A percentile compares a stretch with the other conserved stretches of the same genome.
These are phyloP conservation scores for Pleurotus pulmonarius DNA, from an alignment of 768 basidiomycete species.

Conservation along the genomic window DNA sequence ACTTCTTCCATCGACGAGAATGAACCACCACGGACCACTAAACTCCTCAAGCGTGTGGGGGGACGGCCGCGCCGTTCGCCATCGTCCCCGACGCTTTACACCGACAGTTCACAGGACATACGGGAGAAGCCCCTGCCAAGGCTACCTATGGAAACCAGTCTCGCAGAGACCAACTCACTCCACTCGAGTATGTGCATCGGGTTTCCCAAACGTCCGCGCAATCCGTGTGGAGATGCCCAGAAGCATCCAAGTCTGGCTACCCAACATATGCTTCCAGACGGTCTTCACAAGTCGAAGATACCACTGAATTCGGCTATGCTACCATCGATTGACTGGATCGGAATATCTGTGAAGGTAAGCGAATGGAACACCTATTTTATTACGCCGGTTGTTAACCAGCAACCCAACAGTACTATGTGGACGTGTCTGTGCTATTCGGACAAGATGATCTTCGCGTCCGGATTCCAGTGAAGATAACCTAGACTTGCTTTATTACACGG, in stretches of 20 bases:
- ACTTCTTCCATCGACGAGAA: slow-evolving; percentile 41
- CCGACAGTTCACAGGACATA: slow-evolving; percentile 14
- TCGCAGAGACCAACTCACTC: slow-evolving; percentile 42
- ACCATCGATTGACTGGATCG: slow-evolving; percentile 63
- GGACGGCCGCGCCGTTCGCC: slow-evolving; percentile 22
- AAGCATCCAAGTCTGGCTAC: slow-evolving; percentile 43
- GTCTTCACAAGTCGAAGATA: slow-evolving; percentile 60
- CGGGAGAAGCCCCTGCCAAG: slow-evolving; percentile 40
- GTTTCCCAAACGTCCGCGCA: slow-evolving; percentile 66
- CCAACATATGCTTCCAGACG: slow-evolving; percentile 56
- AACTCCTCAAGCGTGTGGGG: slow-evolving; percentile 32
- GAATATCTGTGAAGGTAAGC: slow-evolving; percentile 63
- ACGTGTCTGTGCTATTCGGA: slow-evolving; percentile 63
- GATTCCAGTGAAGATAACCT: slow-evolving; percentile 57
- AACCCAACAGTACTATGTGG: slow-evolving; percentile 60
- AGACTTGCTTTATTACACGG: slow-evolving; percentile 14
- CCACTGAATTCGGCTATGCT: slow-evolving; percentile 54
- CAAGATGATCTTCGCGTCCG: slow-evolving; percentile 61
- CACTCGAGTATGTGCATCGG: slow-evolving; percentile 56
- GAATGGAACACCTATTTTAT: neutral
- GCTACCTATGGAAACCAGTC: slow-evolving; percentile 32
- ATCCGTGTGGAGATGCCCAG: slow-evolving; percentile 30
- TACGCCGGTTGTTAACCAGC: no score
- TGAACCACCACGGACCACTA: slow-evolving; percentile 16
- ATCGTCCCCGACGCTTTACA: slow-evolving; percentile 11